Base-by-base conservation (phyloP, 1,284 basidiomycete species). In the Microbotryum lychnidis-dioicae region DNA sequence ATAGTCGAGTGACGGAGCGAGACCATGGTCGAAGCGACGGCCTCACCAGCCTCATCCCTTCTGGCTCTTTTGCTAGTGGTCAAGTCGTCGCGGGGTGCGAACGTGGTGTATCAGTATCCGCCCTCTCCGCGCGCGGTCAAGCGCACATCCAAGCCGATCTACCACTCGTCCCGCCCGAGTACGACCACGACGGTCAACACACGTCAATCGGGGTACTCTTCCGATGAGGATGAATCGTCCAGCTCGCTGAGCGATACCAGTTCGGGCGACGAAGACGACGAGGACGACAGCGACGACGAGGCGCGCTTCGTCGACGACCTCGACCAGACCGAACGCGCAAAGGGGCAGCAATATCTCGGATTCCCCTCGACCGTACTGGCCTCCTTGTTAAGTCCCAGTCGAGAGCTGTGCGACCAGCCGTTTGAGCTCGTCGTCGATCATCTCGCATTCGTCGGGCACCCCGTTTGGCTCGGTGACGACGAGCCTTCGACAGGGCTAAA, bases 391-490 rank as follows among this genome's bases (percentile, higher is more conserved):
- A 91, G 92, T 0, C 83, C 68, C n/a, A 69, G 85, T 50, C 77
- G 79, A 33, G 81, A 85, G 20, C 83, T 92, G 73, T 96, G 91
- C 72, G 91, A 97, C 75, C 89, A 91, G 73, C 91, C 91, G 72
- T 97, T 97, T 73, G 92, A 96, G 74, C 82, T 98, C 31, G 76
- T 88, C 50, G 86, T 97, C 23, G 92, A 97, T 71, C 87, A 93
- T 70, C 80, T 97, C n/a, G 88, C 85, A 2, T 97, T 97, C 73
- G 81, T 97, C 47, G 94, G 94, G 0, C 93, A 97, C 75, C 94
- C 94, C 0, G 91, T 97, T 2, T 87, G 86, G 70, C 82, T 84
- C 12, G 85, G 87, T 42, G 71, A 79, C n/a, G 85, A 87, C 68
- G 87, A 75, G 7, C 48, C 47, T 90, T 42, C 37, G 37, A 18